Conservation (phyloP, 352 stramenopile species). For the Elongisporangium undulatum region DNA sequence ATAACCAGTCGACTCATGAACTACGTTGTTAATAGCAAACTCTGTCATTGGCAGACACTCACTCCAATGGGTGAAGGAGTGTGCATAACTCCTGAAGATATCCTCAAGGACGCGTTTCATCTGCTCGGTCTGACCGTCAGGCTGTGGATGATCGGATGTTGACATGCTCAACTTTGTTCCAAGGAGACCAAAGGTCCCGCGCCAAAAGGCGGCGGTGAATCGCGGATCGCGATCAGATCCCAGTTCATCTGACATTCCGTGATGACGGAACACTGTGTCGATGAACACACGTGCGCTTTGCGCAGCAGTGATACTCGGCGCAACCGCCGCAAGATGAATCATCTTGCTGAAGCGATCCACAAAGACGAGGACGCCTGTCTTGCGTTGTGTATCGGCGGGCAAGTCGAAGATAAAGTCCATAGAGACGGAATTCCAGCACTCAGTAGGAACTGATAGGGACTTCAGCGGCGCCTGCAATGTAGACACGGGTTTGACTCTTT, state of each 20-base stretch:
- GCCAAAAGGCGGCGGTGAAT: slow-evolving; percentile 12
- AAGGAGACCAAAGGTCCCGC: slow-evolving; percentile 8
- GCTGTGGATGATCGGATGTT: slow-evolving; percentile 13
- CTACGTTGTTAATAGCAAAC: slow-evolving; percentile 23
- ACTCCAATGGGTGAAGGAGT: slow-evolving; percentile 13
- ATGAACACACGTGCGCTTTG: slow-evolving; percentile 13
- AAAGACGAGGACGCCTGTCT: slow-evolving; percentile 12
- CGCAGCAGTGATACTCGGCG: slow-evolving; percentile 9
- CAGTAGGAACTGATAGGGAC: slow-evolving; percentile 2
- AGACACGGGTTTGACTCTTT: slow-evolving; percentile 12
- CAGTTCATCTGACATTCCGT: slow-evolving; percentile 13
- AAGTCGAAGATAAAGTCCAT: slow-evolving; percentile 21
- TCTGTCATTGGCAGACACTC: slow-evolving; percentile 13
- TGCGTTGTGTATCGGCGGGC: slow-evolving; percentile 1
- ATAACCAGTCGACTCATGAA: slow-evolving; percentile 14
- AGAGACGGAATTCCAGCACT: slow-evolving; percentile 9
- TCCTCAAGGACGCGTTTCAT: slow-evolving; percentile 14
- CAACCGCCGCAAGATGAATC: slow-evolving; percentile 11
- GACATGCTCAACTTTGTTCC: slow-evolving; percentile 12
- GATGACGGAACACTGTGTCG: slow-evolving; percentile 7
- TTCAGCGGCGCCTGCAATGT: slow-evolving; percentile 5
- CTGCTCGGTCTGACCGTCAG: slow-evolving; percentile 18
- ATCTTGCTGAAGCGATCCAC: slow-evolving; percentile 22
- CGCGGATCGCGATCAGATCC: slow-evolving; percentile 14
- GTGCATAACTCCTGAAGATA: slow-evolving; percentile 12